Evolutionary conservation across 108 stramenopile species (phyloP).

Genomic region (Fragilaria crotonensis): DNA sequence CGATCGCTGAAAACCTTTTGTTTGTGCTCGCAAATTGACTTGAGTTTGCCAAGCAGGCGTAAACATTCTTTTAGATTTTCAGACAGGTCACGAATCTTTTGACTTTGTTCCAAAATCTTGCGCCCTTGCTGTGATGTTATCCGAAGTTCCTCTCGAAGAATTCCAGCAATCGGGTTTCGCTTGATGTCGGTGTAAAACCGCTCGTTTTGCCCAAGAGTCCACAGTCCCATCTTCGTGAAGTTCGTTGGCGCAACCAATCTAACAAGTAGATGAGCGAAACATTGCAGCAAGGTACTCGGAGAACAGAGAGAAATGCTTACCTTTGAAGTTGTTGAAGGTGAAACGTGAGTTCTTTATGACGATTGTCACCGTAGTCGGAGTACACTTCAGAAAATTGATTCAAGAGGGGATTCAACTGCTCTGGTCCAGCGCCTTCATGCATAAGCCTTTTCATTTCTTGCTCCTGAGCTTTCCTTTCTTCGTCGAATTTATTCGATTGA

Average conservation of each 20-base stretch:
- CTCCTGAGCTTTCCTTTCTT: conserved; percentile 31
- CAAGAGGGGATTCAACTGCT: conserved; percentile 26
- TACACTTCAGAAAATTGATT: conserved; percentile 69
- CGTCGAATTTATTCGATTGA: conserved; percentile 26
- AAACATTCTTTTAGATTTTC: conserved; percentile 45
- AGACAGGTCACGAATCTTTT: conserved; percentile 56
- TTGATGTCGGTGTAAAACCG: conserved; percentile 53
- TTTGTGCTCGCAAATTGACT: conserved; percentile 54
- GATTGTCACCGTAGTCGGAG: conserved; percentile 72
- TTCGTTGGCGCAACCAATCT: conserved; percentile 70
- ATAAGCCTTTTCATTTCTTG: conserved; percentile 17
- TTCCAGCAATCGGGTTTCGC: conserved; percentile 63
- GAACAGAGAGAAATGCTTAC: conserved; percentile 19
- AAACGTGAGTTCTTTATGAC: conserved; percentile 75
- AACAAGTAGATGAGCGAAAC: not conserved
- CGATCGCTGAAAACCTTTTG: conserved; percentile 66
- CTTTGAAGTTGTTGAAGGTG: conserved; percentile 78
- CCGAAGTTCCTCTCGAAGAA: conserved; percentile 63
- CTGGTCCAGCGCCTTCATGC: conserved; percentile 21
- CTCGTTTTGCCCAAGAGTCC: conserved; percentile 74
- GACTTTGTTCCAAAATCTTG: conserved; percentile 66
- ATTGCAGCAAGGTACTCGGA: not conserved
- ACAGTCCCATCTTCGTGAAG: conserved; percentile 85
- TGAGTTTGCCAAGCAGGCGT: conserved; percentile 41
- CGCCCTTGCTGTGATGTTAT: conserved; percentile 53